A percentile compares a stretch with the other conserved stretches of the same genome.
These are phyloP conservation scores for Teratosphaeria pseudoeucalypti DNA, from an alignment of 2,329 filamentous ascomycete genomes.

Conservation along the genomic window DNA sequence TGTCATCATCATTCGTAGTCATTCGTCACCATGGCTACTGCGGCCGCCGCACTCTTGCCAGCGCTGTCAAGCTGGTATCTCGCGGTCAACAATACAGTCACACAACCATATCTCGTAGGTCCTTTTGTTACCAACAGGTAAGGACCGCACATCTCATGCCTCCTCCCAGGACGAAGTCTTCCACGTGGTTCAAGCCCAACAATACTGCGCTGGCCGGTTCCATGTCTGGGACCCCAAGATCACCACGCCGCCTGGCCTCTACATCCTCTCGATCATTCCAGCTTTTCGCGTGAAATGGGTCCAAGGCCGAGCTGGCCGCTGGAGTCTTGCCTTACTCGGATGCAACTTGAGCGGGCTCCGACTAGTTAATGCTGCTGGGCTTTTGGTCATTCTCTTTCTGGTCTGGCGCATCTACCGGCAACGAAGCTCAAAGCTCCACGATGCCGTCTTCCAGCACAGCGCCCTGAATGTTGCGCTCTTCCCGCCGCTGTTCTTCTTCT, in stretches of 20 bases:
- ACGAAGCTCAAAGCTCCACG: conserved; percentile 6
- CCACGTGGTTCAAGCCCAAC: conserved; percentile 82
- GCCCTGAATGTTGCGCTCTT: conserved; percentile 76
- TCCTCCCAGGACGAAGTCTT: conserved; percentile 65
- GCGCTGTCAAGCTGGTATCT: conserved; percentile 21
- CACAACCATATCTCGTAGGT: conserved; percentile 49
- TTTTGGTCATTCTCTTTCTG: conserved; percentile 26
- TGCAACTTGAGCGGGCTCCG: conserved; percentile 31
- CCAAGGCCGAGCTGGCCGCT: neutral
- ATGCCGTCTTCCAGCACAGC: conserved; percentile 37
- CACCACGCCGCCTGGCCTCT: conserved; percentile 83
- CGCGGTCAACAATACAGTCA: conserved; percentile 38
- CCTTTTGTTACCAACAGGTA: conserved; percentile 7
- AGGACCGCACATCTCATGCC: conserved; percentile 12
- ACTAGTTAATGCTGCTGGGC: conserved; percentile 28
- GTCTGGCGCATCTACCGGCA: conserved; percentile 17
- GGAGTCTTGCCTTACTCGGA: conserved; percentile 16
- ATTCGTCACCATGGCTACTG: conserved; percentile 11
- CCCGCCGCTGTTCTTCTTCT: conserved; percentile 91
- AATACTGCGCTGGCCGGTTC: conserved; percentile 68
- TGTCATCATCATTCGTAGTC: neutral
- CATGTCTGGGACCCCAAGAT: conserved; percentile 89
- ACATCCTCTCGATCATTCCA: conserved; percentile 22
- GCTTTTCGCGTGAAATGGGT: conserved; percentile 13
- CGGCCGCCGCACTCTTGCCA: conserved; percentile 10